Conservation (phyloP, 805 yeast species). For the Wickerhamomyces chaumierensis region DNA sequence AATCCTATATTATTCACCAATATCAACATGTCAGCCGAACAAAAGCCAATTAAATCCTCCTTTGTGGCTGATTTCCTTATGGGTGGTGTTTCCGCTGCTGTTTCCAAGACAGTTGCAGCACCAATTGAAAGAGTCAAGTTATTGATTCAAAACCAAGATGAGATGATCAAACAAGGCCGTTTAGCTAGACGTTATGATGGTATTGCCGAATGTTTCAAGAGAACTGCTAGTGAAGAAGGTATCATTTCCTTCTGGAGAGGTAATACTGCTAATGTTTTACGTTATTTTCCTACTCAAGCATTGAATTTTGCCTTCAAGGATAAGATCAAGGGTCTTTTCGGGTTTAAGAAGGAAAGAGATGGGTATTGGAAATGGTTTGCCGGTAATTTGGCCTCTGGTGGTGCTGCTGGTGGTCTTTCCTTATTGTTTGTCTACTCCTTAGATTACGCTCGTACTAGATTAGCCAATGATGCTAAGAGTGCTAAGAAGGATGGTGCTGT, state of each 20-base stretch:
- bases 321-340: slow-evolving; percentile 84
- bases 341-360: slow-evolving; percentile 78
- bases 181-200: slow-evolving; percentile 72
- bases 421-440: slow-evolving; percentile 83
- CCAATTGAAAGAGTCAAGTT: slow-evolving; percentile 93
- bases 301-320: slow-evolving; percentile 95
- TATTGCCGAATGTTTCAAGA: slow-evolving; percentile 79
- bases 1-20: slow-evolving; percentile 5
- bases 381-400: slow-evolving; percentile 96
- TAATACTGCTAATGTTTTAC: slow-evolving; percentile 93
- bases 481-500: slow-evolving; percentile 47
- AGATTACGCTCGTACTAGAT: slow-evolving; percentile 94
- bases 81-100: slow-evolving; percentile 98
- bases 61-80: slow-evolving; percentile 60
- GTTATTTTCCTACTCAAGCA: slow-evolving; percentile 98
- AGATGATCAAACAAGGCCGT: slow-evolving; percentile 93
- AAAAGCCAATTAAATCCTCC: slow-evolving; percentile 1
- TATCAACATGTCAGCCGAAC: neutral
- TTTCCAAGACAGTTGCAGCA: slow-evolving; percentile 92
- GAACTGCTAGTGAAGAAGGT: slow-evolving; percentile 90
- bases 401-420: slow-evolving; percentile 90
- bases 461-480: slow-evolving; percentile 91
- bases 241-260: slow-evolving; percentile 91
- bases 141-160: slow-evolving; percentile 91
- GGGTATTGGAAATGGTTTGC: slow-evolving; percentile 83